Conservation (phyloP, 2,329 filamentous ascomycete species). For the Pseudopyrenochaeta lycopersici region DNA sequence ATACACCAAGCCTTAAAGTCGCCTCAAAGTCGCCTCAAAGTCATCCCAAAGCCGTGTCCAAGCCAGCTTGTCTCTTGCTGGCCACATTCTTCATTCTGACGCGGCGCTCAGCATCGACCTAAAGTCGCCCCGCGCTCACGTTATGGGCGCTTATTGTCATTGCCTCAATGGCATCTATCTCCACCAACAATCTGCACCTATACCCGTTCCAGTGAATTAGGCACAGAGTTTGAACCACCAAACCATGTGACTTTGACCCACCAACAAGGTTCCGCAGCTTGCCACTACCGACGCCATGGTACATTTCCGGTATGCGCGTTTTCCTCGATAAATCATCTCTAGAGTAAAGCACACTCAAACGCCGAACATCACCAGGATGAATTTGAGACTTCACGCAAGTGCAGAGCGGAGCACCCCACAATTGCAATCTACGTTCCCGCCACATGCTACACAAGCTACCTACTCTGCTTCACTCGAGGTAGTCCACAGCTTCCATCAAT, state of each 20-base stretch:
- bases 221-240: not conserved
- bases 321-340: too few species aligned
- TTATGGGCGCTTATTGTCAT: slow-evolving; percentile 35
- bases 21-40: not conserved
- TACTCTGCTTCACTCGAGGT: too few species aligned
- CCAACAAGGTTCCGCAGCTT: not conserved
- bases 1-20: too few species aligned
- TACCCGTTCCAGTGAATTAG: slow-evolving; percentile 6
- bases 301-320: not conserved
- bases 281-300: not conserved
- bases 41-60: too few species aligned
- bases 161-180: slow-evolving; percentile 28
- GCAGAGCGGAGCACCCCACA: too few species aligned
- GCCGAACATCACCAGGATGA: too few species aligned
- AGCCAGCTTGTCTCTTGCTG: too few species aligned
- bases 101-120: slow-evolving; percentile 8
- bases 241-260: not conserved
- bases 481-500: too few species aligned
- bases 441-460: too few species aligned
- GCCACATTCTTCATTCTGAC: slow-evolving; percentile 3
- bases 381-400: too few species aligned
- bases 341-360: too few species aligned
- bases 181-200: slow-evolving; percentile 23
- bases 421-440: too few species aligned
- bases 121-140: slow-evolving; percentile 19